A percentile compares a stretch with the other conserved stretches of the same genome.
These are phyloP conservation scores for Myxozyma sirexii DNA, from an alignment of 805 yeast genomes.

Conservation along the genomic window DNA sequence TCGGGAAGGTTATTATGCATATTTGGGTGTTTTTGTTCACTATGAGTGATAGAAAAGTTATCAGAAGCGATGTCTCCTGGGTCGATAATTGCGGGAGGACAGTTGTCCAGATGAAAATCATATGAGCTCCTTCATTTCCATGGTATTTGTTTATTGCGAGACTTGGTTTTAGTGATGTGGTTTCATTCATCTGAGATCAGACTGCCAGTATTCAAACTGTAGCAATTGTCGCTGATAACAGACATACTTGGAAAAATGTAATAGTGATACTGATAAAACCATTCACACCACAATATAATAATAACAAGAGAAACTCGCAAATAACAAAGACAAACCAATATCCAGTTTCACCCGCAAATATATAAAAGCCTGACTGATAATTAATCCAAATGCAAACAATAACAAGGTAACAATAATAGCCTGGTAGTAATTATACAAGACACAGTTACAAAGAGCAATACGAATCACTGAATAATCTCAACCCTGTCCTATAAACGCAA, in stretches of 20 bases:
- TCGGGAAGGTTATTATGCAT: conserved; percentile 25
- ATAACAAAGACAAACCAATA: not conserved
- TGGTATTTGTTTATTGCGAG: no score
- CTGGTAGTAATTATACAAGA: no score
- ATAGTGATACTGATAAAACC: no score
- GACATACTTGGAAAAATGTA: no score
- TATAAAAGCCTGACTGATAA: not conserved
- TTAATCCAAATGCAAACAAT: not conserved
- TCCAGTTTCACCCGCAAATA: not conserved
- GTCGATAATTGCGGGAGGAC: conserved; percentile 12
- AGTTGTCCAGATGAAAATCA: conserved; percentile 1
- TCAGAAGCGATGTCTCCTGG: conserved; percentile 9
- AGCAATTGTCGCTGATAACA: no score
- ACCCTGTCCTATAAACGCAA: no score
- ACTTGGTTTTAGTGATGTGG: no score
- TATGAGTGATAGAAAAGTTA: conserved; percentile 20
- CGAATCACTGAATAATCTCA: no score
- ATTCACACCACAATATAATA: not conserved
- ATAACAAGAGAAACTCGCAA: not conserved
- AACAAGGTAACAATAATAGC: not conserved
- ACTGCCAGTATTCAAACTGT: no score
- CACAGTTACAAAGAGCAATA: no score
- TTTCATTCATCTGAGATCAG: no score
- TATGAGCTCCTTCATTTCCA: not conserved
- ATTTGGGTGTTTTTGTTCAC: conserved; percentile 24